Evolutionary conservation across 2,329 filamentous ascomycete genomes (phyloP), one percentile per base, ranked within the genome.

Genomic region (Botryotinia calthae): DNA sequence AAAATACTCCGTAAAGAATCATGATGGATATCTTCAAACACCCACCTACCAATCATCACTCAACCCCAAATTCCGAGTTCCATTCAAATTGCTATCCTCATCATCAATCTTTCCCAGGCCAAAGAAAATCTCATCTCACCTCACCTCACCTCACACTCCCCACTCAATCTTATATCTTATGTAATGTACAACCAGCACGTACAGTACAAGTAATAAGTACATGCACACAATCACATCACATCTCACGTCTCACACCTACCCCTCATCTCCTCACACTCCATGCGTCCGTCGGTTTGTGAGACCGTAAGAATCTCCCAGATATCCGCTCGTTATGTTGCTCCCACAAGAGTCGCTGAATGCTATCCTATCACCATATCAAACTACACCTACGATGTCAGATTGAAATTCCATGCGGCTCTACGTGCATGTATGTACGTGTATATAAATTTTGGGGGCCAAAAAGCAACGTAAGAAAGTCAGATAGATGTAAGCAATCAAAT

Each of bases 101-200:
- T 54, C 40, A 42, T 42, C 2, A 42, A 14, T 28, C 16, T 7
- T 66, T 37, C 51, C 66, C 62, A 67, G 37, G 28, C 62, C 62
- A 51, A 37, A 44, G 14, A 34, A 25, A 37, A 56, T 71, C 69
- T 71, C 40, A 71, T 65, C 34, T 65, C 54, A 70, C 48, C 28
- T 28, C 37, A 46, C 31, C 51, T 34, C 54, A 40, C 54, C 68
- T 42, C 54, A 63, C 28, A 44, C 18, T 65, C 58, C 68, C 58
- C 44, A 65, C 67, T n/a, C 48, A 16, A 54, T 54, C 48, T 54
- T 44, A 40, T 48, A 66, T 71, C 70, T 71, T 65, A 71, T 65
- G 59, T 71, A 71, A 71, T 51, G 28, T 40, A 46, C 28, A 70
- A n/a, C 37, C 37, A 16, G 51, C 54, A 59, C 44, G 25, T 25